Percentiles rank a stretch among this genome's conserved stretches.
These are phyloP conservation scores for Lobulomyces angularis DNA, from an alignment of 192 early-diverging fungal genomes.

Conservation along the genomic window DNA sequence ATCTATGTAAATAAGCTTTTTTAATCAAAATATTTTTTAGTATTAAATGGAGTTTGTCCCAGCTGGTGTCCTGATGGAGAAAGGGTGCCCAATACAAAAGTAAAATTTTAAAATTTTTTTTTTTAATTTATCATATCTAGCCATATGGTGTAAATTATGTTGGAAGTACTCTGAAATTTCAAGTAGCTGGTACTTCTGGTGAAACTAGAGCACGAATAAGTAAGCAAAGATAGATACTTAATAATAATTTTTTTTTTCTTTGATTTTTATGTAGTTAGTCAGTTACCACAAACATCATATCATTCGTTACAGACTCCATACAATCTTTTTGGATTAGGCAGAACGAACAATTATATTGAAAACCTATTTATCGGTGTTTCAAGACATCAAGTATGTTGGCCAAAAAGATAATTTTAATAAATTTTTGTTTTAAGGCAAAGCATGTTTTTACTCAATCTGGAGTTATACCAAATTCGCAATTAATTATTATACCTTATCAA, in stretches of 20 bases:
- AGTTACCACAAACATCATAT: slow-evolving; percentile 70
- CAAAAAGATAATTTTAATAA: background rate
- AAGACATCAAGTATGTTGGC: slow-evolving; percentile 36
- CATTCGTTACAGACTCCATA: slow-evolving; percentile 66
- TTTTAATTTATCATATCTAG: slow-evolving; percentile 10
- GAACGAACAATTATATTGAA: slow-evolving; percentile 95
- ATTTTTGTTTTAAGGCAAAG: slow-evolving; percentile 9
- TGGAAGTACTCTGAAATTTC: slow-evolving; percentile 79
- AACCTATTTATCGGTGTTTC: slow-evolving; percentile 75
- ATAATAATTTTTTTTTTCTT: slow-evolving; percentile 9
- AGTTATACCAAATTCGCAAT: slow-evolving; percentile 85
- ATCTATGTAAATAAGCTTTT: slow-evolving; percentile 1
- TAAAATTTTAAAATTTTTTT: slow-evolving; percentile 5
- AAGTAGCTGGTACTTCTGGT: slow-evolving; percentile 68
- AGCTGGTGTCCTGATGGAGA: slow-evolving; percentile 31
- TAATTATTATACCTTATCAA: slow-evolving; percentile 75
- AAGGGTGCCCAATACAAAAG: slow-evolving; percentile 27
- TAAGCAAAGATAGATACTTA: slow-evolving; percentile 8
- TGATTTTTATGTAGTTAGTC: slow-evolving; percentile 20
- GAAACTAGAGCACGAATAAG: slow-evolving; percentile 62
- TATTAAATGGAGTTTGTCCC: slow-evolving; percentile 54
- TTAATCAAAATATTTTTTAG: slow-evolving; percentile 3
- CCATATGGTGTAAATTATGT: slow-evolving; percentile 73
- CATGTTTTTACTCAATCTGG: slow-evolving; percentile 61
- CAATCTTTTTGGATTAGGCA: slow-evolving; percentile 71